phyloP scores from a whole-genome alignment of 2,329 filamentous ascomycete genomes.

The Cladosporium phlei region DNA sequence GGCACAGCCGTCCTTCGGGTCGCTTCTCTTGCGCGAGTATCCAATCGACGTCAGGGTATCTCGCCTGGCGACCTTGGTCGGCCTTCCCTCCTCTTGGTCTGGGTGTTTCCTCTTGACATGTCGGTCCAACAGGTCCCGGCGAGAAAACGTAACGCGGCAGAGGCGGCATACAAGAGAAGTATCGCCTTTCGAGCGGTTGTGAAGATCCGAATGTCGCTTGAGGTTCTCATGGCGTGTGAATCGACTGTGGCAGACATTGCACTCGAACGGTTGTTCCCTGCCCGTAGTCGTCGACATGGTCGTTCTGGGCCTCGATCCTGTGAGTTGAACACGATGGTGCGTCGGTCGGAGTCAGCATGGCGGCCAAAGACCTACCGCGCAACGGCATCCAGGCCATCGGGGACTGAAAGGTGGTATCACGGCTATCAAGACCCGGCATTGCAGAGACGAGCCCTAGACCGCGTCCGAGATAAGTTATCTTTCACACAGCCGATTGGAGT shows the following conservation, averaged over 20 bases:
- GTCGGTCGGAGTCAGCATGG: background rate
- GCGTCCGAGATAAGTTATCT: background rate
- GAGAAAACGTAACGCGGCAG: slow-evolving; percentile 39
- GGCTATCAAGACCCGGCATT: background rate
- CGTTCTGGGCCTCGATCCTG: too few relatives aligned
- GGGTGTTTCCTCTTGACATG: slow-evolving; percentile 42
- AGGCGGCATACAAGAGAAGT: slow-evolving; percentile 33
- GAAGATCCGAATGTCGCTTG: slow-evolving; percentile 40
- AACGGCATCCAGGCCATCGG: slow-evolving; percentile 1
- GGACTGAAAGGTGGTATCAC: background rate
- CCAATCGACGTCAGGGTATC: slow-evolving; percentile 4
- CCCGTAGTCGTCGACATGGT: background rate
- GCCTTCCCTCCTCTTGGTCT: slow-evolving; percentile 22
- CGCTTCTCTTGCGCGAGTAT: background rate
- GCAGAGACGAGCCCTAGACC: background rate
- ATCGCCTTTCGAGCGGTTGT: slow-evolving; percentile 25
- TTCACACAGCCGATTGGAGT: background rate
- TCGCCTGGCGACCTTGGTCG: slow-evolving; percentile 6
- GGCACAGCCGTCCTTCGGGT: background rate
- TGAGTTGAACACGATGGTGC: background rate
- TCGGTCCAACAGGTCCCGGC: slow-evolving; percentile 37
- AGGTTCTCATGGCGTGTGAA: slow-evolving; percentile 41
- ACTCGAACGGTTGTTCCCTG: slow-evolving; percentile 38
- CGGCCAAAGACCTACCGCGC: background rate
- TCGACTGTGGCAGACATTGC: slow-evolving; percentile 35